Evolutionary conservation across 2,329 filamentous ascomycete species (phyloP), one percentile per base, ranked within the genome.

Genomic region (Phialocephala subalpina): DNA sequence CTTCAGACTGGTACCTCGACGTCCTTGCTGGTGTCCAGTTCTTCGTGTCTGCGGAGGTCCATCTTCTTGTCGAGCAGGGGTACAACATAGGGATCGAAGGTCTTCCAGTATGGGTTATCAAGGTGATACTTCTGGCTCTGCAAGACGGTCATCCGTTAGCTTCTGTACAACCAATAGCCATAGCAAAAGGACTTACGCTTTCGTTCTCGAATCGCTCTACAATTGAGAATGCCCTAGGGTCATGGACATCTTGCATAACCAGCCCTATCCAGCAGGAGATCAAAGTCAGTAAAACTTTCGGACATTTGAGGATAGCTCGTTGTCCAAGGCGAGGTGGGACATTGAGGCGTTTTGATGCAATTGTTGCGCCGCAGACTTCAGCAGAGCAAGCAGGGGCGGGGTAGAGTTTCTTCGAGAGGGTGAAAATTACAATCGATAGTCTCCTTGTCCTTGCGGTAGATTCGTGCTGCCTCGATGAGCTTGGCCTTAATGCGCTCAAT

Each of bases 151-250:
- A 62, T 58, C 45, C 75, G 18, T 74, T 73, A 64, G 64, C 36
- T 22, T 55, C 35, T n/a, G 38, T 18, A 59, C n/a, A 3, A 22
- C 8, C 36, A 22, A 61, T 58, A 36, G 12, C 29, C 29, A 40
- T 33, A 58, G 2, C 35, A 22, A 14, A 35, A 64, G 22, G 14
- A 81, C 85, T 66, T 77, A 89, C 86, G 59, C 80, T 81, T 76
- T 93, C 91, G 67, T 89, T 83, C 73, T 86, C 84, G 78, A 92
- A 93, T 36, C 91, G 82, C 80, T 93, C 91, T 56, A 93, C 90
- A 73, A 93, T 91, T 57, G 88, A 92, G 78, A 93, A 93, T 58
- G 89, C 87, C 65, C 89, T 83, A 53, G 84, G 83, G 77, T 93
- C 90, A 73, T 86, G 82, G 65, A 88, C 84, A 73, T 89, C 88